These are phyloP conservation scores for Colletotrichum shisoi DNA, from an alignment of 2,329 filamentous ascomycete species.

Conservation along the genomic window DNA sequence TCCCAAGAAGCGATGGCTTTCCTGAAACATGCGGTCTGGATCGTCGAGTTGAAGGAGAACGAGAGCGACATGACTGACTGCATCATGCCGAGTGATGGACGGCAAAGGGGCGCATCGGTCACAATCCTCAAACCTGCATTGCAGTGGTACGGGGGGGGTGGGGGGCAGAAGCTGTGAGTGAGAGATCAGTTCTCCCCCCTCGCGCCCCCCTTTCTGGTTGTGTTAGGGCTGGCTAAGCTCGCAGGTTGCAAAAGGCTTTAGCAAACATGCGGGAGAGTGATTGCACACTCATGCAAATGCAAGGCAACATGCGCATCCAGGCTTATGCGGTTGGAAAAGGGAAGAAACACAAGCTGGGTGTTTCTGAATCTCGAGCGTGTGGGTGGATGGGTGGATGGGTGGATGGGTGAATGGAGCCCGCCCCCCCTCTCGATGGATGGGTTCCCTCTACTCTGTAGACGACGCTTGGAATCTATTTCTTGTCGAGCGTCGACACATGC, in stretches of 20 bases:
- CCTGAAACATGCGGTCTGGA: slow-evolving; percentile 5
- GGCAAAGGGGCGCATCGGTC: slow-evolving; percentile 30
- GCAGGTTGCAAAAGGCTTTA: not conserved
- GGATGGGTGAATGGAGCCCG: not conserved
- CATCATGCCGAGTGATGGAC: slow-evolving; percentile 32
- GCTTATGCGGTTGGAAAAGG: not conserved
- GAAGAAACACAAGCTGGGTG: slow-evolving; percentile 12
- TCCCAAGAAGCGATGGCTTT: not conserved
- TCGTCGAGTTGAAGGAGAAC: not conserved
- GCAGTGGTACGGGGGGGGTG: slow-evolving; percentile 24
- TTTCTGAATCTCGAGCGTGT: slow-evolving; percentile 19
- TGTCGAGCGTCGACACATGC: slow-evolving; percentile 4
- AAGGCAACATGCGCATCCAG: slow-evolving; percentile 6
- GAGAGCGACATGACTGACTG: not conserved
- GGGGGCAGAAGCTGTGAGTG: not conserved
- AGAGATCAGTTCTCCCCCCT: not conserved
- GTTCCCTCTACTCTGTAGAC: too few species aligned
- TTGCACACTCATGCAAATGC: slow-evolving; percentile 13
- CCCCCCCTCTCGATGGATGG: too few species aligned
- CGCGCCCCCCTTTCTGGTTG: too few species aligned
- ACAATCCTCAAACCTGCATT: slow-evolving; percentile 34
- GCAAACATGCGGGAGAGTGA: slow-evolving; percentile 14
- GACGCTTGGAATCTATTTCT: not conserved
- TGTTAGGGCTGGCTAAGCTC: not conserved
- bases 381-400: slow-evolving; percentile 13